These are phyloP conservation scores for Coemansia sp. DNA, from an alignment of 192 early-diverging fungal genomes.

Conservation along the genomic window DNA sequence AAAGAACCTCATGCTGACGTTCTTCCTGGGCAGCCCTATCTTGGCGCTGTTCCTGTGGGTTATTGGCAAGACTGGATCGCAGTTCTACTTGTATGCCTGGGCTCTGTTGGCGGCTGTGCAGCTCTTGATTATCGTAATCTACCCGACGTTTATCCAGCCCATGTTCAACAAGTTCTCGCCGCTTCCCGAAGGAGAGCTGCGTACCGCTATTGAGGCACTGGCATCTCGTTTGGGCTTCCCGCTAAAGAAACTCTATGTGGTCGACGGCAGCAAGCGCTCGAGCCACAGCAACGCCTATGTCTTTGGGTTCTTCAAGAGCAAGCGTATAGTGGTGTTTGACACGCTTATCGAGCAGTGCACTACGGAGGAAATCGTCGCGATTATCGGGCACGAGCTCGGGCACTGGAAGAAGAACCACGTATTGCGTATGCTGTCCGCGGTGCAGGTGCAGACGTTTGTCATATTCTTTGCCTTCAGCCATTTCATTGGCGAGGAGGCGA, in stretches of 20 bases:
- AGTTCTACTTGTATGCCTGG: conserved; percentile 93
- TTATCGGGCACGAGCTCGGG: conserved; percentile 95
- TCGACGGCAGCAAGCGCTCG: conserved; percentile 90
- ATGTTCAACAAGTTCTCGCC: conserved; percentile 95
- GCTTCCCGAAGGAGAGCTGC: conserved; percentile 78
- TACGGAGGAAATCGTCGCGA: conserved; percentile 86
- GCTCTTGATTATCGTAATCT: conserved; percentile 76
- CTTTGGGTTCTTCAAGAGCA: conserved; percentile 94
- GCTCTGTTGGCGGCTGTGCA: conserved; percentile 77
- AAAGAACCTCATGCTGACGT: conserved; percentile 69
- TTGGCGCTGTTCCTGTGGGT: conserved; percentile 79
- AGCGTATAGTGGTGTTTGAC: conserved; percentile 94
- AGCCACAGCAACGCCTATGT: conserved; percentile 97
- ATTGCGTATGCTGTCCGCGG: conserved; percentile 67
- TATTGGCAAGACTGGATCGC: conserved; percentile 74
- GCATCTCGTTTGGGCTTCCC: conserved; percentile 84
- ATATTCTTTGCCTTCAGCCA: conserved; percentile 78
- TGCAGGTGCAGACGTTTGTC: conserved; percentile 74
- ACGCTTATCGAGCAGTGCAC: conserved; percentile 84
- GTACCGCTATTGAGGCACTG: conserved; percentile 75
- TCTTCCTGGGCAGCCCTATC: conserved; percentile 75
- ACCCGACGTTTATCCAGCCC: conserved; percentile 95
- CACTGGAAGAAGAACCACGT: conserved; percentile 93
- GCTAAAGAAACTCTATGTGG: conserved; percentile 90
- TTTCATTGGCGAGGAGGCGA: conserved; percentile 66